These are phyloP conservation scores for Entomortierella parvispora DNA, from an alignment of 192 early-diverging fungal genomes.

Conservation along the genomic window DNA sequence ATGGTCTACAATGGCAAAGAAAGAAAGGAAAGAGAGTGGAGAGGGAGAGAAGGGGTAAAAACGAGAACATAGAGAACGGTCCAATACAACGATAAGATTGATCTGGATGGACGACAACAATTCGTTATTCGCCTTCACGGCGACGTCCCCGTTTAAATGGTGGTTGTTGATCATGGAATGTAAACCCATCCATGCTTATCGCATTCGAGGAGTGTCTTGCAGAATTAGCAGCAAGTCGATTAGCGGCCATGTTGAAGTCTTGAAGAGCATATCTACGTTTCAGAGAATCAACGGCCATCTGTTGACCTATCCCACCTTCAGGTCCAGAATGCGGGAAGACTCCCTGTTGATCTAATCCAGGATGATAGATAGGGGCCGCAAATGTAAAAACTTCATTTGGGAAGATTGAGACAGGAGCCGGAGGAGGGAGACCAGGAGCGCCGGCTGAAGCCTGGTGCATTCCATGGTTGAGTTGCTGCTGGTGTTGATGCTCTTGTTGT, in stretches of 20 bases:
- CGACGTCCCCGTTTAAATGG: conserved; percentile 42
- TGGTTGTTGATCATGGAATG: conserved; percentile 38
- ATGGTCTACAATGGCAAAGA: too few relatives aligned
- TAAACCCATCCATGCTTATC: conserved; percentile 37
- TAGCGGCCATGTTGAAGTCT: conserved; percentile 35
- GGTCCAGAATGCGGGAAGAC: conserved; percentile 27
- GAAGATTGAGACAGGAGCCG: conserved; percentile 18
- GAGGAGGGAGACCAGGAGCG: conserved; percentile 6
- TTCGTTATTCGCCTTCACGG: conserved; percentile 38
- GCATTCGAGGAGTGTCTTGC: conserved; percentile 23
- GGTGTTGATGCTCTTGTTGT: conserved; percentile 24
- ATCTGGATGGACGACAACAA: not conserved
- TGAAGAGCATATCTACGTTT: conserved; percentile 43
- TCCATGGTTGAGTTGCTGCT: conserved; percentile 15
- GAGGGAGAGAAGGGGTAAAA: not conserved
- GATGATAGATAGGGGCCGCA: conserved; percentile 38
- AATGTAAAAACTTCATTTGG: conserved; percentile 48
- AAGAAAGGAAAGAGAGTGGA: not conserved
- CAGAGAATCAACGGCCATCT: conserved; percentile 40
- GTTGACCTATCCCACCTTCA: conserved; percentile 49
- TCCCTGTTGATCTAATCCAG: conserved; percentile 33
- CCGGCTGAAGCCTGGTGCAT: conserved; percentile 8
- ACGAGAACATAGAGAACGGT: not conserved
- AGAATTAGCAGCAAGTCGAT: conserved; percentile 19
- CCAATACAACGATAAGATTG: not conserved